Base-by-base conservation (phyloP, 768 basidiomycete genomes). In the Hebeloma cylindrosporum region DNA sequence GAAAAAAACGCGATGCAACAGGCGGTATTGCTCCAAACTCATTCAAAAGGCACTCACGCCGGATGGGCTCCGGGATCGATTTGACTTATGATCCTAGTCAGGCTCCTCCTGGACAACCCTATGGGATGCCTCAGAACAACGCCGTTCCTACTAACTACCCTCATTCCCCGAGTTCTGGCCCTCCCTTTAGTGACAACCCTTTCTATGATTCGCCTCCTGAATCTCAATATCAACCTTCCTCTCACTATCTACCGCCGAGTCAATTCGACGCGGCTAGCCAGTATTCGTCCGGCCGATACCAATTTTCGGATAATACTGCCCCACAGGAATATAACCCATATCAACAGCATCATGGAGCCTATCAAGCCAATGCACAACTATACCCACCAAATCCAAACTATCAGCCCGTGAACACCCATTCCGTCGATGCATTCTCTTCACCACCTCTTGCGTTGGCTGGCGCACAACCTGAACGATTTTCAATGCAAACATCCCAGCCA, bases 31-130 rank as follows among this genome's bases (percentile, higher is more conserved):
- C 25, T 27, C 14, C 25, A 9, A 44, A 35, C 31, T 39, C 17
- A 8, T 37, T 36, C 21, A 40, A 60, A 33, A 56, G 64, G 11
- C 53, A 59, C 18, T 60, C 66, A 21, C 66, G 59, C 25, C 62
- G 64, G 41, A 47, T 66, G 34, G 60, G 61, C 14, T 67, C 71
- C 9, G 60, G 63, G 26, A 40, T 72, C 36, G 75, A 78, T 48
- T 61, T 77, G 22, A 60, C 61, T 30, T 67, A 71, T 29, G 65
- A 68, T 37, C 62, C 68, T 26, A 45, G 44, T 40, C 43, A 16
- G 23, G 46, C 23, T 41, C 29, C 45, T 21, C 31, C 18, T 39
- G 30, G 40, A 42, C 38, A 31, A 36, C 25, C 45, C 40, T 41
- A 56, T 38, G 40, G 60, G 39, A 48, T 62, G 16, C 34, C 47